Percentiles rank a stretch among this genome's conserved stretches.
phyloP scores from a whole-genome alignment of 495 filamentous ascomycete genomes.

The Lichina pygmaea region DNA sequence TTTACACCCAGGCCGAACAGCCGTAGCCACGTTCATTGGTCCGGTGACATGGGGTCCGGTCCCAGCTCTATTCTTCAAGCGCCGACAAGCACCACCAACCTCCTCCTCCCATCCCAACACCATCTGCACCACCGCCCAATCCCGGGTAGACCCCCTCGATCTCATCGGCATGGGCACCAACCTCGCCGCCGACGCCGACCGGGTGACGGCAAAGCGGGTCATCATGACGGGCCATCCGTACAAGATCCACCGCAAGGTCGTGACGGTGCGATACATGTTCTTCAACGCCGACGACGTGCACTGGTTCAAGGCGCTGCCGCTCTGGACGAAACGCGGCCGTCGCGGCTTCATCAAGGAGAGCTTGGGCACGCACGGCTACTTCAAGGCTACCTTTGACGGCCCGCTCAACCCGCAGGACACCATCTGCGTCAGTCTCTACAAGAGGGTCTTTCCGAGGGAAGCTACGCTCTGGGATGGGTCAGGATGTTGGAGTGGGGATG shows the following conservation, averaged over 20 bases:
- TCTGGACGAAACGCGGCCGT: constrained; percentile 80
- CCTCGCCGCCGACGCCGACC: constrained; percentile 45
- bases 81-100: neutral
- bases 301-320: constrained; percentile 87
- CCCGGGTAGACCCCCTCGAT: constrained; percentile 16
- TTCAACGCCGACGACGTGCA: constrained; percentile 84
- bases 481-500: no score
- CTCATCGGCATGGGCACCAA: constrained; percentile 69
- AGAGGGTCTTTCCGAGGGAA: constrained; percentile 64
- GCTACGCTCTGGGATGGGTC: constrained; percentile 15
- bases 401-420: constrained; percentile 86
- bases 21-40: constrained; percentile 72
- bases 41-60: constrained; percentile 83
- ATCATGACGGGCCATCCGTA: constrained; percentile 89
- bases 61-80: constrained; percentile 65
- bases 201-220: constrained; percentile 79
- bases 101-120: neutral
- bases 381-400: constrained; percentile 94
- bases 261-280: constrained; percentile 98
- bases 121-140: neutral
- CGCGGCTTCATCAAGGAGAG: constrained; percentile 79
- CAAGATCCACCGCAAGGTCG: constrained; percentile 93
- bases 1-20: constrained; percentile 70
- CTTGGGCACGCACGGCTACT: constrained; percentile 92
- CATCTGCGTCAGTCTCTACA: constrained; percentile 78